Evolutionary conservation across 2,329 filamentous ascomycete genomes (phyloP), one percentile per base, ranked within the genome.

Genomic region (Fusarium odoratissimum): DNA sequence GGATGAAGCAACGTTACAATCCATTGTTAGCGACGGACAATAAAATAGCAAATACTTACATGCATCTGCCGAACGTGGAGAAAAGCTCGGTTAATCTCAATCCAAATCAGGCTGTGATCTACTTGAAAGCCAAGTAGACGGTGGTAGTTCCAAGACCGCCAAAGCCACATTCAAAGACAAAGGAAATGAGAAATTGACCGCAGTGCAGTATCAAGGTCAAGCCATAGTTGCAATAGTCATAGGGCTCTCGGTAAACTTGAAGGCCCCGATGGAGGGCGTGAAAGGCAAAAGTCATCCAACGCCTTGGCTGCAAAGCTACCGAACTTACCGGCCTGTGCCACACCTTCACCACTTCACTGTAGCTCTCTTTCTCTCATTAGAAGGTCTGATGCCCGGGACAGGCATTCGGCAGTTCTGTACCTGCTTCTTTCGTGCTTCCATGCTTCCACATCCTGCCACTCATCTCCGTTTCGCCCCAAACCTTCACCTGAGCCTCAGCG

Each of bases 341-440:
- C 71, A 60, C 42, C 42, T 42, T 19, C 10, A 55, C 51, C 46
- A 16, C 30, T 19, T 38, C 33, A 44, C 21, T 38, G n/a, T 16
- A 52, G 49, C 33, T 40, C 49, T 40, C 30, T 14, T 25, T 51
- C 48, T 25, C 31, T 25, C 23, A 25, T 35, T 35, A 35, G 48
- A 14, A 35, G 48, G 57, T 44, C 30, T 60, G 55, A 42, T 12
- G 62, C 33, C 52, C 69, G 67, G 70, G 56, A 57, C 42, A 48
- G 33, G 48, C 23, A 55, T 63, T 71, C 71, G 71, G 71, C 67
- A 73, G 67, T 73, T 73, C 57, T 40, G 54, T 64, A 60, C 66
- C 71, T 73, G 58, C 71, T 72, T 73, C 66, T 70, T 48, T 62
- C 21, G 56, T 61, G 69, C 69, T 72, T 72, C 69, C 46, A 64